Conservation (phyloP, 305 asterid species). For the Fraxinus sp. region DNA sequence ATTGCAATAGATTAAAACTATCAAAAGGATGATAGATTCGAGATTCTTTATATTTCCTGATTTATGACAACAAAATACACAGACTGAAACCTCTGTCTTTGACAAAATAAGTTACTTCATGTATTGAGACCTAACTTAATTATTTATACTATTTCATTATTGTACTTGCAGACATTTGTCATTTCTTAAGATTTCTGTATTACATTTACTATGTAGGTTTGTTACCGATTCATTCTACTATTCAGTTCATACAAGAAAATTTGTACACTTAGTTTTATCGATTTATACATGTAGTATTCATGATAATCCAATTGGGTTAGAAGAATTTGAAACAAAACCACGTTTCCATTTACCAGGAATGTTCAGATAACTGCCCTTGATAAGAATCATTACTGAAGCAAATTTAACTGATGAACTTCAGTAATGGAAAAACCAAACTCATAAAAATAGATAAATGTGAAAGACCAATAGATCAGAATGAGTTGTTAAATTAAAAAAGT, state of each 20-base stretch:
- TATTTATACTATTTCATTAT: background rate
- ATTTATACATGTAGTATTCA: background rate
- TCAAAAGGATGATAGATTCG: background rate
- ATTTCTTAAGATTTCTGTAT: background rate
- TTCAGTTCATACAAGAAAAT: background rate
- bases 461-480: background rate
- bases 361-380: background rate
- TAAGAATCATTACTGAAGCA: background rate
- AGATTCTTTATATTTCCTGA: background rate
- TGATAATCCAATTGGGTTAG: background rate
- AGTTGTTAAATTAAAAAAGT: background rate
- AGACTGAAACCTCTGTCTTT: background rate
- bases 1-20: background rate
- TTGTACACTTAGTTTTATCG: background rate
- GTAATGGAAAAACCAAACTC: background rate
- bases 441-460: background rate
- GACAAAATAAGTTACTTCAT: background rate
- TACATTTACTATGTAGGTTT: background rate
- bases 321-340: background rate
- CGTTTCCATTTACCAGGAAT: background rate
- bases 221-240: background rate
- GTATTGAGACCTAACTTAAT: background rate
- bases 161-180: background rate
- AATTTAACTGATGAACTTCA: background rate
- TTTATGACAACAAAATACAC: background rate